Evolutionary conservation across 768 basidiomycete species (phyloP), one percentile per base, ranked within the genome.

Genomic region (Leccinum subgranulosum): DNA sequence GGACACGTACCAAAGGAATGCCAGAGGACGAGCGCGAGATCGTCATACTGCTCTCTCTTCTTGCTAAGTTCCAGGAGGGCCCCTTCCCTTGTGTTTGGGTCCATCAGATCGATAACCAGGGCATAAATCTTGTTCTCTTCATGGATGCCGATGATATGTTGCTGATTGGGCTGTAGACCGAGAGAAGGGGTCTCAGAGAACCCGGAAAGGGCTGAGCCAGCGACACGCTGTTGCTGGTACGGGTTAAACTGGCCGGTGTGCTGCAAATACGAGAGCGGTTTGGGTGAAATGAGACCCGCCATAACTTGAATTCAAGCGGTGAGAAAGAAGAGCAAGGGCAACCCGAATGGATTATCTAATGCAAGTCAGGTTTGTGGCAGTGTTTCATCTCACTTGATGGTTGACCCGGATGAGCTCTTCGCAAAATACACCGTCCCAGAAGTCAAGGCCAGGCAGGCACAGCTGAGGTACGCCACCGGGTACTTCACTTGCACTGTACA

Each of bases 31-130:
- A 98, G 82, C 2, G 97, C 97, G 48, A 99, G 85, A 75, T 99
- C 95, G 70, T 99, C 97, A 69, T 96, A 98, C 74, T 98, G 95
- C 75, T 98, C 97, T 61, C 97, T 80, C 79, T 98, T 98, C 82
- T 99, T 98, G 77, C 93, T 96, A 66, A 99, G 79, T 76, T 99
- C 97, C 54, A 98, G 80, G 50, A 99, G 77, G 2, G 97, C 96
- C 2, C 81, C 81, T 70, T 99, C 97, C 60, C 96, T 82, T n/a
- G 88, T 84, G 55, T 78, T 82, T 1, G 88, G 85, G 66, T 92
- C 87, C 79, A 90, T 81, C 27, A 96, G 76, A 56, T 96, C 92
- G 63, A 94, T 85, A 58, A 98, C 94, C 53, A 98, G 81, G 11
- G 80, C 78, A 73, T 94, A 96, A 46, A 99, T 97, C 77, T 97